Percentiles rank a stretch among this genome's conserved stretches.
Evolutionary conservation across 371 early-diverging fungal genomes (phyloP).

Genomic region (Batrachochytrium dendrobatidis): DNA sequence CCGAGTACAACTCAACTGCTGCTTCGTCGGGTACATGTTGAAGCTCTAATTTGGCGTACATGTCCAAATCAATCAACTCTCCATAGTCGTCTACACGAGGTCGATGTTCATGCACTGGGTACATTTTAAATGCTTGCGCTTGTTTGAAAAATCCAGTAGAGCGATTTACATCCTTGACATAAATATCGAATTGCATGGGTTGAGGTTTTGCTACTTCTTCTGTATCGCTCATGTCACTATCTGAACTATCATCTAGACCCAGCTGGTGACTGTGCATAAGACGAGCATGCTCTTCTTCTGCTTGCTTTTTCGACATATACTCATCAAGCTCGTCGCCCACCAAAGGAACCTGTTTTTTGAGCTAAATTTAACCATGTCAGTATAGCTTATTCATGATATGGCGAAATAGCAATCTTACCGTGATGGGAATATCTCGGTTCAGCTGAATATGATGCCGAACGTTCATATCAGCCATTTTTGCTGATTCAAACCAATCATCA

Average conservation of each 20-base stretch:
- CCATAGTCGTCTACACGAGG: conserved; percentile 91
- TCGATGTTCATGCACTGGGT: conserved; percentile 73
- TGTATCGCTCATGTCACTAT: conserved; percentile 48
- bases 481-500: conserved; percentile 49
- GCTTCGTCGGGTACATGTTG: conserved; percentile 8
- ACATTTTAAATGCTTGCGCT: conserved; percentile 78
- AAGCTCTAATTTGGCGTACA: conserved; percentile 17
- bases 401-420: too few species aligned
- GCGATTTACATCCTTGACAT: conserved; percentile 63
- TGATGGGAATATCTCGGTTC: conserved; percentile 38
- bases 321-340: conserved; percentile 79
- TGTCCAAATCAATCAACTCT: conserved; percentile 70
- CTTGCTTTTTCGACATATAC: conserved; percentile 50
- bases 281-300: conserved; percentile 42
- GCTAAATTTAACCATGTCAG: conserved; percentile 1
- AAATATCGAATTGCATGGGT: conserved; percentile 60
- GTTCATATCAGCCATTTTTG: conserved; percentile 2
- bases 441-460: conserved; percentile 29
- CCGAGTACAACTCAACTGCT: too few species aligned
- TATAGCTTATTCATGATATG: not conserved
- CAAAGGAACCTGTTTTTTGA: conserved; percentile 63
- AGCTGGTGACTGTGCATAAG: conserved; percentile 69
- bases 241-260: conserved; percentile 66
- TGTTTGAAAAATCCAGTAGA: conserved; percentile 74
- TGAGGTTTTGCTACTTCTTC: conserved; percentile 37